phyloP scores from a whole-genome alignment of 352 stramenopile species.

The Phytophthora idaei region DNA sequence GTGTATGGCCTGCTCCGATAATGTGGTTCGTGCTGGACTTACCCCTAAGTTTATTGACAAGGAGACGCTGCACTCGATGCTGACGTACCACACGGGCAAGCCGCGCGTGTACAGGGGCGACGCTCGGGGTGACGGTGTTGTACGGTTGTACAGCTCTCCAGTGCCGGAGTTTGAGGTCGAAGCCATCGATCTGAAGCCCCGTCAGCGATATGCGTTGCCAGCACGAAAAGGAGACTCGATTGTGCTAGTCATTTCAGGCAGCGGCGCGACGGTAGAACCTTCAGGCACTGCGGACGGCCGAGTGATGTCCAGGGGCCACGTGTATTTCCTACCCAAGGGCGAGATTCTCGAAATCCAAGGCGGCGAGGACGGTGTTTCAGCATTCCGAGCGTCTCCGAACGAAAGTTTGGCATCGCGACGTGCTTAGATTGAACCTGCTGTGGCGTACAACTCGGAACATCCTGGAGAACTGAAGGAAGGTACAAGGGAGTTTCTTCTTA shows the following conservation, averaged over 20 bases:
- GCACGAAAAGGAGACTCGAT: constrained; percentile 55
- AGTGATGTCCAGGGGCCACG: constrained; percentile 44
- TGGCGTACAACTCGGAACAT: constrained; percentile 10
- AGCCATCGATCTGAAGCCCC: constrained; percentile 46
- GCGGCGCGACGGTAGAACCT: constrained; percentile 30
- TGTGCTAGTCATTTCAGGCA: constrained; percentile 55
- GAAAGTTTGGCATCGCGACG: constrained; percentile 39
- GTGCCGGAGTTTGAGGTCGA: constrained; percentile 94
- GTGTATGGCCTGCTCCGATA: constrained; percentile 99
- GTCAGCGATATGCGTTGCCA: constrained; percentile 42
- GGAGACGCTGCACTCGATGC: constrained; percentile 96
- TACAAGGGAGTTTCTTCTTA: constrained; percentile 37
- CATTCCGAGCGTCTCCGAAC: constrained; percentile 64
- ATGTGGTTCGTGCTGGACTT: constrained; percentile 98
- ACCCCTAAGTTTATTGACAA: constrained; percentile 99
- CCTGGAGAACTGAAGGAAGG: constrained; percentile 10
- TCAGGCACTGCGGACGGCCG: constrained; percentile 26
- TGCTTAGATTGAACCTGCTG: constrained; percentile 17
- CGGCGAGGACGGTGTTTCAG: constrained; percentile 37
- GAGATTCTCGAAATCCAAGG: constrained; percentile 50
- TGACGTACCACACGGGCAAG: constrained; percentile 91
- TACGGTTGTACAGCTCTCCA: constrained; percentile 89
- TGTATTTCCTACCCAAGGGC: constrained; percentile 59
- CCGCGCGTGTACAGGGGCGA: constrained; percentile 39
- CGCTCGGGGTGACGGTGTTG: constrained; percentile 39